These are phyloP conservation scores for Naganishia sp. DNA, from an alignment of 1,284 basidiomycete species.

Conservation along the genomic window DNA sequence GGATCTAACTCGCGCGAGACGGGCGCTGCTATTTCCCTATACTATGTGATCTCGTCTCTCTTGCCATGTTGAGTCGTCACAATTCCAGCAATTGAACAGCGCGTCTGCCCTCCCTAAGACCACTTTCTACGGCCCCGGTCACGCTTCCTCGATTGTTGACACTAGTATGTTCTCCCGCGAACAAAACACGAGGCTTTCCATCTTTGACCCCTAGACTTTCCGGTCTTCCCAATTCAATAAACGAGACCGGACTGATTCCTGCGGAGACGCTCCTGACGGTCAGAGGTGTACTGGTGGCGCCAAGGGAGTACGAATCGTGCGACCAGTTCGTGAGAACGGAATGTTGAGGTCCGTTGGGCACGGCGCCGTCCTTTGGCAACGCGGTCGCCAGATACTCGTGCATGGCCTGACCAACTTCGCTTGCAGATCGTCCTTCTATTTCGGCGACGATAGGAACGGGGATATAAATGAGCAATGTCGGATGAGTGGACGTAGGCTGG, in stretches of 20 bases:
- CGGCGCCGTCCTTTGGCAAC: conserved; percentile 35
- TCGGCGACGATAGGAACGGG: conserved; percentile 48
- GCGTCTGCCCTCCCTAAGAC: conserved; percentile 53
- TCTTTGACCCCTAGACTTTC: conserved; percentile 30
- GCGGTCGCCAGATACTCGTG: conserved; percentile 51
- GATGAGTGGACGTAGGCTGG: conserved; percentile 35
- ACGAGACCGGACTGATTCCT: conserved; percentile 36
- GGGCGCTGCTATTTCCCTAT: neutral
- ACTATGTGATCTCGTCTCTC: neutral
- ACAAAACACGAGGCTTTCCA: conserved; percentile 56
- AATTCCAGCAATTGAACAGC: conserved; percentile 42
- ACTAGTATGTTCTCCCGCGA: conserved; percentile 60
- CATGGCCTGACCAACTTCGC: conserved; percentile 46
- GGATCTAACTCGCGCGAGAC: no score
- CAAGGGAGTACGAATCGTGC: conserved; percentile 54
- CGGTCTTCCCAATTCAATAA: conserved; percentile 54
- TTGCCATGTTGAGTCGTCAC: neutral
- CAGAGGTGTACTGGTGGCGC: conserved; percentile 58
- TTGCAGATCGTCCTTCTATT: conserved; percentile 37
- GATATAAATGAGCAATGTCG: conserved; percentile 56
- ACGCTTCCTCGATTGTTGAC: conserved; percentile 57
- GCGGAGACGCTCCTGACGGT: conserved; percentile 37
- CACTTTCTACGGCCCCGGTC: conserved; percentile 55
- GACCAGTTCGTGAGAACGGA: conserved; percentile 55
- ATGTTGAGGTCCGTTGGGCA: conserved; percentile 35